Evolutionary conservation across 148 eudicot genomes (phyloP).

Genomic region (Amaranthus hypochondriacus): DNA sequence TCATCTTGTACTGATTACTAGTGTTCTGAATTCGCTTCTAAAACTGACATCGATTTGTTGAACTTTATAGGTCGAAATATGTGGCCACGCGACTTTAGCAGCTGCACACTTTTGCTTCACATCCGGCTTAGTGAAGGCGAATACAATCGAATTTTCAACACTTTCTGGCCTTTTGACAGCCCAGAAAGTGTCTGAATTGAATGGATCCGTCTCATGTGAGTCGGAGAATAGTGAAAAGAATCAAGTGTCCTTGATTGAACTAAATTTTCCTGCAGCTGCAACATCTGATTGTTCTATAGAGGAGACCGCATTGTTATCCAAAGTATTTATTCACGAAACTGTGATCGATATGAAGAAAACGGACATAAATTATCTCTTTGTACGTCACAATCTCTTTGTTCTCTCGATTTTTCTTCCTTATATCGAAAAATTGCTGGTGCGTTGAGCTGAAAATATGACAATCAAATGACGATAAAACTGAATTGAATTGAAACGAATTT

Average conservation of each 20-base stretch:
- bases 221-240: constrained; percentile 28
- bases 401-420: neutral
- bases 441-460: no score
- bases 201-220: constrained; percentile 14
- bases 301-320: constrained; percentile 38
- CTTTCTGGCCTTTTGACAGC: constrained; percentile 75
- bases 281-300: constrained; percentile 29
- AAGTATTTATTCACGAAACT: constrained; percentile 39
- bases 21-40: no score
- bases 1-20: no score
- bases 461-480: no score
- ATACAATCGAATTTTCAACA: constrained; percentile 58
- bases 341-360: constrained; percentile 50
- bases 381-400: constrained; percentile 24
- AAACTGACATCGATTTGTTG: neutral
- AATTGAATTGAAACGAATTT: no score
- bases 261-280: constrained; percentile 57
- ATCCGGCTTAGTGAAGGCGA: constrained; percentile 46
- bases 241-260: constrained; percentile 43
- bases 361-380: constrained; percentile 43
- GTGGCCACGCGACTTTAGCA: constrained; percentile 94
- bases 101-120: constrained; percentile 74
- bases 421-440: no score
- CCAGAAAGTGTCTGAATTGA: constrained; percentile 36
- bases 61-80: constrained; percentile 55